Evolutionary conservation across 2,329 filamentous ascomycete species (phyloP), one percentile per base, ranked within the genome.

Genomic region (Alternaria ventricosa): DNA sequence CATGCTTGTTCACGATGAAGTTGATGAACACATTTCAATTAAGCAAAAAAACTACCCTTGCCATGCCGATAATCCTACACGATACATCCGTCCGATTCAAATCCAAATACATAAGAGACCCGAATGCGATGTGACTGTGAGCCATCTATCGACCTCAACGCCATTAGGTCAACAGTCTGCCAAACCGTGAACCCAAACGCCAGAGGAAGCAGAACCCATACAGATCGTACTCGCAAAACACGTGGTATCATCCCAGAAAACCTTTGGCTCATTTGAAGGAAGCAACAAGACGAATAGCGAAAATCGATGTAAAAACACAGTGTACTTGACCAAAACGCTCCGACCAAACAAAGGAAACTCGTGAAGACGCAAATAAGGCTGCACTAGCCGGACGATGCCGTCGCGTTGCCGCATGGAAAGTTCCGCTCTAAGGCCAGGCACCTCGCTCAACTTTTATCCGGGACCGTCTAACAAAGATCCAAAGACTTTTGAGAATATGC

Each of bases 161-260:
- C 65, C 62, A 55, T 64, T 44, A 51, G 51, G 60, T 57, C 64
- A 51, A 50, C 64, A 69, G 64, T 61, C 50, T 61, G 43, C 58
- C 51, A 53, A 64, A 60, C 67, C 18, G 60, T 59, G 66, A 62
- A 64, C 65, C 64, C 55, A 67, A 73, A 75, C 71, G 71, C 74
- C 71, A 57, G 60, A 68, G 64, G 66, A 72, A 68, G 61, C 61
- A 64, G 54, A 70, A 65, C 60, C 61, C 54, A 49, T 63, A 12
- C 65, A 70, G 64, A 69, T 69, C 61, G 64, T 64, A 65, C 63
- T 49, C 56, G 54, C 49, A 66, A 70, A 71, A 70, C 61, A 72
- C 63, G 51, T 78, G 74, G 74, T 75, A 78, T 77, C 74, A 74
- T 78, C 70, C 74, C 71, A 66, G 67, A 61, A 60, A 59, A n/a